These are phyloP conservation scores for Alternaria solani DNA, from an alignment of 2,329 filamentous ascomycete species.

Conservation along the genomic window DNA sequence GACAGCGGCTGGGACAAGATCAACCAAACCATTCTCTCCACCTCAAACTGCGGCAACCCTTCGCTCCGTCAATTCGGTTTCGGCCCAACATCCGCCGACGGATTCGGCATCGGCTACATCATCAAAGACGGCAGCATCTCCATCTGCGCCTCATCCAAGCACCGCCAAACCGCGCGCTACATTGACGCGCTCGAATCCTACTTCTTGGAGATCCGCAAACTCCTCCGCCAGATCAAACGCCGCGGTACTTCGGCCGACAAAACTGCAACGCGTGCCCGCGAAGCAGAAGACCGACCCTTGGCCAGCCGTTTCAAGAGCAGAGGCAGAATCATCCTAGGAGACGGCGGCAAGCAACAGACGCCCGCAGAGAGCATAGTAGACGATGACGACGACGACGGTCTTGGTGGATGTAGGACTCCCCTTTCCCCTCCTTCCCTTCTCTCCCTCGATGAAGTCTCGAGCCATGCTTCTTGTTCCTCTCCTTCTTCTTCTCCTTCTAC, in stretches of 20 bases:
- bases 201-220: conserved; percentile 85
- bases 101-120: conserved; percentile 98
- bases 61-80: conserved; percentile 95
- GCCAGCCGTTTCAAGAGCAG: conserved; percentile 70
- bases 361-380: conserved; percentile 74
- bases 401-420: conserved; percentile 79
- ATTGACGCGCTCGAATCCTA: conserved; percentile 91
- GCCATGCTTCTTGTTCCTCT: conserved; percentile 19
- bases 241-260: conserved; percentile 63
- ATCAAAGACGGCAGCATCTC: conserved; percentile 94
- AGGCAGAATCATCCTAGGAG: conserved; percentile 73
- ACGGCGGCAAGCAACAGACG: conserved; percentile 59
- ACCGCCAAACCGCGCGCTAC: conserved; percentile 89
- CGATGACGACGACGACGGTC: conserved; percentile 83
- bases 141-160: conserved; percentile 92
- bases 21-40: conserved; percentile 92
- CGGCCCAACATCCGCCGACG: conserved; percentile 90
- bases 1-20: conserved; percentile 93
- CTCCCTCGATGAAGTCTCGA: conserved; percentile 30
- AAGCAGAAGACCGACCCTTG: conserved; percentile 63
- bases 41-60: conserved; percentile 98
- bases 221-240: conserved; percentile 74
- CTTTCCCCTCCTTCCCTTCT: conserved; percentile 41
- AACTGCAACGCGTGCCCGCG: conserved; percentile 65
- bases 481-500: conserved; percentile 8